These are phyloP conservation scores for Schwanniomyces yamadae DNA, from an alignment of 805 yeast species.

Conservation along the genomic window DNA sequence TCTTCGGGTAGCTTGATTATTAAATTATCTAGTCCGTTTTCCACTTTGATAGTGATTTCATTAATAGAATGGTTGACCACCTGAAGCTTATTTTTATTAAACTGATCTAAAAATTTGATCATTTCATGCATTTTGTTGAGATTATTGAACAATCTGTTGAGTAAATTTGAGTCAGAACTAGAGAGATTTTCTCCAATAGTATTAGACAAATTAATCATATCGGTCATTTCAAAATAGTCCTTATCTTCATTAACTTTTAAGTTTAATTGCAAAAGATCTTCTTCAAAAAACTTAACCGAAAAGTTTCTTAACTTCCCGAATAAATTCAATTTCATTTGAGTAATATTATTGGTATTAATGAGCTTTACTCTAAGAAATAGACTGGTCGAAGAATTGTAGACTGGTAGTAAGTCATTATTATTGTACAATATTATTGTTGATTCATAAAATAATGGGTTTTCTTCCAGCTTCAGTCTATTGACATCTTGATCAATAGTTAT, in stretches of 20 bases:
- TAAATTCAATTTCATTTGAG: slow-evolving; percentile 24
- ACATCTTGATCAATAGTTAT: slow-evolving; percentile 7
- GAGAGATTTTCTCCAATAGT: slow-evolving; percentile 17
- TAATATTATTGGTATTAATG: slow-evolving; percentile 16
- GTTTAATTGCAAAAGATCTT: slow-evolving; percentile 19
- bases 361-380: slow-evolving; percentile 32
- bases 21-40: slow-evolving; percentile 19
- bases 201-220: slow-evolving; percentile 25
- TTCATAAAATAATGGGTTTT: slow-evolving; percentile 17
- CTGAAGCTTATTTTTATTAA: slow-evolving; percentile 24
- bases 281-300: slow-evolving; percentile 17
- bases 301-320: slow-evolving; percentile 28
- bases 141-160: slow-evolving; percentile 26
- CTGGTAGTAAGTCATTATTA: slow-evolving; percentile 29
- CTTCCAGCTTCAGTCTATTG: slow-evolving; percentile 1
- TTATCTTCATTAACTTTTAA: slow-evolving; percentile 19
- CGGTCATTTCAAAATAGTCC: slow-evolving; percentile 28
- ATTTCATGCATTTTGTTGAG: slow-evolving; percentile 32
- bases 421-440: slow-evolving; percentile 24
- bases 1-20: slow-evolving; percentile 19
- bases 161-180: slow-evolving; percentile 12
- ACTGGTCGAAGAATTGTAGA: slow-evolving; percentile 31
- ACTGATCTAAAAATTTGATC: slow-evolving; percentile 33
- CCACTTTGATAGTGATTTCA: slow-evolving; percentile 28
- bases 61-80: slow-evolving; percentile 26